These are phyloP conservation scores for Mortierella sp. DNA, from an alignment of 371 early-diverging fungal species.

Conservation along the genomic window DNA sequence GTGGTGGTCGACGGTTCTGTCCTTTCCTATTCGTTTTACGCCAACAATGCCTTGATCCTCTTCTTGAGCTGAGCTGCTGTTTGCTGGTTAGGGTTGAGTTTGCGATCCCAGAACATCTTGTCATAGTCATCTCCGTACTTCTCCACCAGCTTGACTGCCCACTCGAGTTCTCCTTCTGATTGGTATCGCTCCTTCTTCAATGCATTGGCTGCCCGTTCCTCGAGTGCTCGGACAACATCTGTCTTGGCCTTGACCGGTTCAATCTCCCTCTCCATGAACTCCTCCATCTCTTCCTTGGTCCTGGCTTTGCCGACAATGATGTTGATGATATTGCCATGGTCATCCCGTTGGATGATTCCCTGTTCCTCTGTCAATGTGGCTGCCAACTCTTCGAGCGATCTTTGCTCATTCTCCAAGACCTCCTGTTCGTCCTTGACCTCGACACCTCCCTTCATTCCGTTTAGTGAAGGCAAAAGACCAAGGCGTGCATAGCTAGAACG, in stretches of 20 bases:
- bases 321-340: constrained; percentile 81
- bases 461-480: constrained; percentile 82
- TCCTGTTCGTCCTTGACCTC: constrained; percentile 51
- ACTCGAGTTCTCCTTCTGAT: constrained; percentile 72
- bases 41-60: constrained; percentile 58
- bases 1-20: too few relatives aligned
- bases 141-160: constrained; percentile 72
- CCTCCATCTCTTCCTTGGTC: constrained; percentile 62
- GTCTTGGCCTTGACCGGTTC: constrained; percentile 70
- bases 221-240: constrained; percentile 69
- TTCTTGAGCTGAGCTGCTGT: constrained; percentile 81
- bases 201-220: constrained; percentile 66
- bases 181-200: constrained; percentile 64
- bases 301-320: constrained; percentile 73
- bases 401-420: constrained; percentile 53
- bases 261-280: constrained; percentile 62
- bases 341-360: constrained; percentile 86
- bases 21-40: too few relatives aligned
- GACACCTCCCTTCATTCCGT: constrained; percentile 81
- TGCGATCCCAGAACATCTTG: constrained; percentile 90
- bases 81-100: constrained; percentile 85
- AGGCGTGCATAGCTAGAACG: constrained; percentile 66
- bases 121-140: constrained; percentile 87
- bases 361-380: constrained; percentile 70
- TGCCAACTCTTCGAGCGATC: constrained; percentile 50